Evolutionary conservation across 345 rosid genomes (phyloP), one percentile per base, ranked within the genome.

Genomic region (Raphanus sativus): DNA sequence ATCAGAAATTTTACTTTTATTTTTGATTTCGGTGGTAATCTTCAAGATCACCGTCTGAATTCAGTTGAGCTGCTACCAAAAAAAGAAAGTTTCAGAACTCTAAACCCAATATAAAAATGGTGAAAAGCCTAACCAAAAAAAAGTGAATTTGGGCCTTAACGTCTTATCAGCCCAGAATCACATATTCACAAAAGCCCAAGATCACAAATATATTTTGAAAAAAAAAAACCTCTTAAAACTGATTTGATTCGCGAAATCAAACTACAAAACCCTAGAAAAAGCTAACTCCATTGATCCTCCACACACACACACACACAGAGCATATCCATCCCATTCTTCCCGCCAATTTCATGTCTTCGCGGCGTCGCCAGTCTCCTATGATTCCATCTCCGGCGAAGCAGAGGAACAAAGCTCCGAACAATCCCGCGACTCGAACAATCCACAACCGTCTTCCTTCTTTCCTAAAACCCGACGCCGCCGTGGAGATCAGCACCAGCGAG

Each of bases 401-500:
- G 72, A 69, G 64, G 25, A 69, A 36, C 36, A 74, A 42, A 65
- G 8, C 71, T 58, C 80, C 65, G 8, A 36, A 52, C 0, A 65
- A 16, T 9, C 34, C 65, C 11, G n/a, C 11, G 0, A 1, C 42
- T 32, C 70, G 65, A 77, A 5, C 70, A 4, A 38, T n/a, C 29
- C 78, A 50, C 16, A 17, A 59, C 26, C 64, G 63, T 29, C 40
- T 58, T 1, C 77, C 71, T 70, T 65, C 29, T 60, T 70, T 66
- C 76, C 21, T 89, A 55, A 77, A 71, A 52, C 79, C 90, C 0
- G 91, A 95, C 70, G 21, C 83, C 33, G 52, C 61, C 15, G 93
- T 94, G 7, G 98, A 94, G 80, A 75, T 91, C 83, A 71, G 86
- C 76, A 79, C 93, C 21, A 50, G 15, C n/a, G 76, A 85, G 79